These are phyloP conservation scores for Trametes polyzona DNA, from an alignment of 1,284 basidiomycete genomes.

Conservation along the genomic window DNA sequence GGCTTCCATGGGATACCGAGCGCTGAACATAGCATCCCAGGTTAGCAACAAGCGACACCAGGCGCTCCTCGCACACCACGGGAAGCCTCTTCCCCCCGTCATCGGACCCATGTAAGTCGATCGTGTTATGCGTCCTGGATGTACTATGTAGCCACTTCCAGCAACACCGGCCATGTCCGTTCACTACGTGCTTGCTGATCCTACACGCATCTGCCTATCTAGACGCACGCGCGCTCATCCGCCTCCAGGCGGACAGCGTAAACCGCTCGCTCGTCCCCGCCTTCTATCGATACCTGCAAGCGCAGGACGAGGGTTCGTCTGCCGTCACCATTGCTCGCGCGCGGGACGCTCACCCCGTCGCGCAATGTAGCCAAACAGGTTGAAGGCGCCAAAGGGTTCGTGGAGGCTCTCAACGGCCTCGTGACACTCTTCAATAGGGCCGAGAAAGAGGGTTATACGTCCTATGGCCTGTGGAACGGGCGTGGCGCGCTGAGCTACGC, in stretches of 20 bases:
- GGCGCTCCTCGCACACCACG: conserved; percentile 32
- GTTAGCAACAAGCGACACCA: conserved; percentile 48
- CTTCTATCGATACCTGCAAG: conserved; percentile 81
- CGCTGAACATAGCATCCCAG: conserved; percentile 34
- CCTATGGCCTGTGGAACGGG: conserved; percentile 60
- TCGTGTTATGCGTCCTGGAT: neutral
- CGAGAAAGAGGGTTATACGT: conserved; percentile 49
- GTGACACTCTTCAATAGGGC: conserved; percentile 61
- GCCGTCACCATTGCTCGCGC: neutral
- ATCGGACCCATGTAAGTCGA: conserved; percentile 61
- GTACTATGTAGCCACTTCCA: neutral
- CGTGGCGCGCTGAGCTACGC: conserved; percentile 61
- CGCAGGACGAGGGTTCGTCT: conserved; percentile 53
- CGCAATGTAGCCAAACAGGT: conserved; percentile 50
- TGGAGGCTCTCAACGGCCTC: conserved; percentile 56
- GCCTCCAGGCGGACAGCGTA: conserved; percentile 71
- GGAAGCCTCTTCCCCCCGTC: conserved; percentile 58
- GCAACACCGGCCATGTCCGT: neutral
- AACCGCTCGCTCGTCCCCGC: conserved; percentile 69
- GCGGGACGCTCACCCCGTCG: neutral
- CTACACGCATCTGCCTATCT: conserved; percentile 6
- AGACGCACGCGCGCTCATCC: conserved; percentile 70
- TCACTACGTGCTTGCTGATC: neutral
- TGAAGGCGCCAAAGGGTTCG: conserved; percentile 59
- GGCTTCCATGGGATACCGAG: neutral